A percentile compares a stretch with the other conserved stretches of the same genome.
These are phyloP conservation scores for Sphaerulina vaccinii DNA, from an alignment of 2,329 filamentous ascomycete species.

Conservation along the genomic window DNA sequence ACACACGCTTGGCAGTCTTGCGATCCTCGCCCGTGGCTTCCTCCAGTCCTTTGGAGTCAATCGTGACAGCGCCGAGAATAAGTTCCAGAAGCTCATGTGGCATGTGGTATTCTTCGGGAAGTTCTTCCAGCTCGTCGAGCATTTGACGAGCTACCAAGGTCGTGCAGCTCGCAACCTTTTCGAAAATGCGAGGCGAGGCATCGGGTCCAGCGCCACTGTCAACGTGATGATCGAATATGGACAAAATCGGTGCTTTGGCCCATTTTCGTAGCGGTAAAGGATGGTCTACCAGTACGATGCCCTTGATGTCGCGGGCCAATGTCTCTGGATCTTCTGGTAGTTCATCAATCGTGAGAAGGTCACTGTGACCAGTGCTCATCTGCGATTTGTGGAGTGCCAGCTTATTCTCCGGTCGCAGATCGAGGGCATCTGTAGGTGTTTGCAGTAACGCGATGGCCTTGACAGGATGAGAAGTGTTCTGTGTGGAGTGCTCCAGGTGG, in stretches of 20 bases:
- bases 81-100: conserved; percentile 51
- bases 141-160: conserved; percentile 49
- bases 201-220: conserved; percentile 44
- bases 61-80: conserved; percentile 48
- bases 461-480: conserved; percentile 44
- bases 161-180: conserved; percentile 47
- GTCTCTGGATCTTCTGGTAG: conserved; percentile 49
- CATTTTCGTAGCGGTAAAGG: conserved; percentile 45
- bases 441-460: conserved; percentile 51
- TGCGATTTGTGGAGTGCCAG: conserved; percentile 46
- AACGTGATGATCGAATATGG: conserved; percentile 50
- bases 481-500: conserved; percentile 47
- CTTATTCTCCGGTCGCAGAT: conserved; percentile 51
- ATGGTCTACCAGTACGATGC: conserved; percentile 51
- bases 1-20: conserved; percentile 41
- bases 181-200: conserved; percentile 47
- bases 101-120: conserved; percentile 49
- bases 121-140: conserved; percentile 46
- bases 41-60: conserved; percentile 46
- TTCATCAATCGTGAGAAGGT: conserved; percentile 50
- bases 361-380: conserved; percentile 49
- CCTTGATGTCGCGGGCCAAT: conserved; percentile 43
- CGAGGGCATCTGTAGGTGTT: conserved; percentile 47
- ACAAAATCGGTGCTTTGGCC: conserved; percentile 45
- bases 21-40: conserved; percentile 42